phyloP scores from a whole-genome alignment of 139 green algal species.

The Nannochloris sp. region DNA sequence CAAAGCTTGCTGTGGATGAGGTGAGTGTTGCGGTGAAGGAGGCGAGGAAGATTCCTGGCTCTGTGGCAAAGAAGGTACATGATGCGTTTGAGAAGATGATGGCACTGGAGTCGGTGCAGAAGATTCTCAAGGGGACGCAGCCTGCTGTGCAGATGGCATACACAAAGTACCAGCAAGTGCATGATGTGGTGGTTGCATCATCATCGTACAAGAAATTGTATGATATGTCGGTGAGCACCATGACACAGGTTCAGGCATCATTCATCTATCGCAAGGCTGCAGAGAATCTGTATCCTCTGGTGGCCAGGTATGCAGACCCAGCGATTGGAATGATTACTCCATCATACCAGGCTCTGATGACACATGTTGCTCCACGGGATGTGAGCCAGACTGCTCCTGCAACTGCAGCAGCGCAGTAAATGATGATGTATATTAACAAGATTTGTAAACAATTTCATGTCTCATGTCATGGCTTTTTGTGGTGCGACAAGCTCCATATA shows the following conservation, averaged over 20 bases:
- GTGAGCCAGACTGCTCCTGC: neutral
- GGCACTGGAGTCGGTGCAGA: constrained; percentile 18
- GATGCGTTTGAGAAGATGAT: constrained; percentile 26
- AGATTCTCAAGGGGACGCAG: constrained; percentile 8
- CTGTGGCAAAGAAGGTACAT: constrained; percentile 17
- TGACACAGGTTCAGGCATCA: constrained; percentile 10
- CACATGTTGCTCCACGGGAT: constrained; percentile 6
- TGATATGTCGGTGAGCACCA: neutral
- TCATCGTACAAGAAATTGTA: constrained; percentile 23
- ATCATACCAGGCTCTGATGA: constrained; percentile 11
- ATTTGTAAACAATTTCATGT: neutral
- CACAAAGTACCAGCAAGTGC: constrained; percentile 6
- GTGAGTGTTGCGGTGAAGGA: constrained; percentile 30
- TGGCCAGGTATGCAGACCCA: constrained; percentile 7
- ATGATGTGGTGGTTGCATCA: constrained; percentile 23
- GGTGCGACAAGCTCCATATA: constrained; percentile 26
- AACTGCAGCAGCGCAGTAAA: neutral
- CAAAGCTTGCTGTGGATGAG: constrained; percentile 26
- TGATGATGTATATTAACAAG: neutral
- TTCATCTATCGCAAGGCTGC: constrained; percentile 10
- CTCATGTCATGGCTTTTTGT: neutral
- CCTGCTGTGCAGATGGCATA: constrained; percentile 19
- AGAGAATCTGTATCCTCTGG: constrained; percentile 13
- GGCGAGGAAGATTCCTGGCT: constrained; percentile 25
- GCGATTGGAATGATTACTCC: neutral